Evolutionary conservation across 2,329 filamentous ascomycete species (phyloP).

Genomic region (Fusarium veterinarium): DNA sequence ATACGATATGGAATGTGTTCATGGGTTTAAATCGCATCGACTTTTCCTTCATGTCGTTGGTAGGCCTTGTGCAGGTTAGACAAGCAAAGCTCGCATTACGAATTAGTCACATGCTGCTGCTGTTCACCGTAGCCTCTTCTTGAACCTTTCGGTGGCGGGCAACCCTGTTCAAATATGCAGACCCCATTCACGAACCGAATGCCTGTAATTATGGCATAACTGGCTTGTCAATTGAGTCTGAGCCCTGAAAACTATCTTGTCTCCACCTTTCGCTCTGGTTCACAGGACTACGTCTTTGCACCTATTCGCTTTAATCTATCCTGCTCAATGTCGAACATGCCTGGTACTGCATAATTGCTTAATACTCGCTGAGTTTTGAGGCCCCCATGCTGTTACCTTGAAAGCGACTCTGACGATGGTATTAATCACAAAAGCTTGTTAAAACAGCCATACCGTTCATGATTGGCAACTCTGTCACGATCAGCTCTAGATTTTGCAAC

Average conservation of each 20-base stretch:
- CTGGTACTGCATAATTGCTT: constrained; percentile 17
- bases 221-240: constrained; percentile 28
- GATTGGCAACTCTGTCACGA: neutral
- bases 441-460: neutral
- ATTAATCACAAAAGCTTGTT: neutral
- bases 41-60: constrained; percentile 8
- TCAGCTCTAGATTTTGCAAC: constrained; percentile 9
- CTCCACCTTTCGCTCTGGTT: constrained; percentile 29
- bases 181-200: constrained; percentile 21
- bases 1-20: constrained; percentile 24
- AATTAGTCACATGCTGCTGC: constrained; percentile 23
- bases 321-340: constrained; percentile 4
- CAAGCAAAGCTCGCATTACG: constrained; percentile 22
- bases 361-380: constrained; percentile 6
- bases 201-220: constrained; percentile 22
- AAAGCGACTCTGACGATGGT: neutral
- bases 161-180: constrained; percentile 24
- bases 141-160: constrained; percentile 28
- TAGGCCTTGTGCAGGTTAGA: constrained; percentile 20
- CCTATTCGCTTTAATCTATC: neutral
- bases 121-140: constrained; percentile 30
- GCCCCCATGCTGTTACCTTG: constrained; percentile 2
- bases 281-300: constrained; percentile 8
- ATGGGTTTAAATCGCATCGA: constrained; percentile 9
- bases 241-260: constrained; percentile 31